Conservation (phyloP, 768 basidiomycete genomes). For the Lyophyllum shimeji region DNA sequence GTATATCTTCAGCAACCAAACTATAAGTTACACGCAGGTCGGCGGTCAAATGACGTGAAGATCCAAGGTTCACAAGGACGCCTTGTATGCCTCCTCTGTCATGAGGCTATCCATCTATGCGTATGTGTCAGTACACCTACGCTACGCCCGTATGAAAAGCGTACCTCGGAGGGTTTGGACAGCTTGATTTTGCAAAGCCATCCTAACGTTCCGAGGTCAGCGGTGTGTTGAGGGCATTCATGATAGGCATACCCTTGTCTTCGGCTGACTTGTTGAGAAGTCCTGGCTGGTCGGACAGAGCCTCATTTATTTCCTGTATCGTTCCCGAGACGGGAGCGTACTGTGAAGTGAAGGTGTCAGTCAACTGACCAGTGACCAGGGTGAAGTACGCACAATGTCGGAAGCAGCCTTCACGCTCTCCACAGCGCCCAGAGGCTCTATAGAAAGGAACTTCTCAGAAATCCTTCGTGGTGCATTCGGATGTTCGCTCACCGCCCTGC, state of each 20-base stretch:
- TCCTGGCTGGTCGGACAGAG: conserved; percentile 64
- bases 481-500: conserved; percentile 66
- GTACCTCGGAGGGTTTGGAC: conserved; percentile 73
- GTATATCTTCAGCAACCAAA: background rate
- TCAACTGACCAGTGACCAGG: conserved; percentile 2
- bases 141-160: conserved; percentile 11
- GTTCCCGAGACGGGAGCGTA: conserved; percentile 92
- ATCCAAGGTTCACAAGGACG: conserved; percentile 33
- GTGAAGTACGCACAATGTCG: conserved; percentile 63
- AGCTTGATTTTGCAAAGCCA: conserved; percentile 96
- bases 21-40: background rate
- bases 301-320: conserved; percentile 76
- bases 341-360: conserved; percentile 33
- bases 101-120: conserved; percentile 69
- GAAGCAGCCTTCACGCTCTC: conserved; percentile 97
- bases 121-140: conserved; percentile 1
- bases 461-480: background rate
- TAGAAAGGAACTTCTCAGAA: background rate
- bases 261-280: conserved; percentile 90
- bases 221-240: background rate
- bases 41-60: background rate
- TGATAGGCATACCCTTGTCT: conserved; percentile 56
- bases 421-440: conserved; percentile 87
- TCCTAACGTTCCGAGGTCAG: conserved; percentile 45
- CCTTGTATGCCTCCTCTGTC: conserved; percentile 71